Evolutionary conservation across 257 asterid genomes (phyloP), one percentile per base, ranked within the genome.

Genomic region (Dorcoceras hygrometricum): DNA sequence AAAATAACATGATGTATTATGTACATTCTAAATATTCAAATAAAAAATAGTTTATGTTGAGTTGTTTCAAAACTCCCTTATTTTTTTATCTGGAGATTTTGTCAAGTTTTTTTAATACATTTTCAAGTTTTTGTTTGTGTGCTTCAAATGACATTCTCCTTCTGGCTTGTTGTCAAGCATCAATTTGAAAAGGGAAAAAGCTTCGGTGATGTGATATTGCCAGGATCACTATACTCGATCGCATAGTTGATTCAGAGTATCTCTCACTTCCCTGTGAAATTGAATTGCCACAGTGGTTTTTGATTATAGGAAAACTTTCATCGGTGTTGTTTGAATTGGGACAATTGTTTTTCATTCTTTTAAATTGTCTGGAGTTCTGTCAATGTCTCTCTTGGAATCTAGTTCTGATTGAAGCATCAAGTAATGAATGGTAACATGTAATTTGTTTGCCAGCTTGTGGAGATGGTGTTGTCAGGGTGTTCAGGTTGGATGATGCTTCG

Each of bases 401-500:
- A 28, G 56, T 28, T 72, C 62, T 50, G 25, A 57, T 28, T 29
- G 20, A 46, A 48, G 61, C 27, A 20, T 50, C 54, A 53, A 48
- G 48, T 16, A 20, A 58, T 66, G 61, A 66, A 59, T 66, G 51
- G 69, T 51, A 57, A 11, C 50, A 23, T 61, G 57, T 55, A 24
- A 25, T 25, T 62, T 70, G 67, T 50, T 71, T 69, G 63, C 70
- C 95, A 90, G 99, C 96, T 73, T 94, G 98, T 64, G 94, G 86
- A 65, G 99, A 94, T 70, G 95, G 96, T 25, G 77, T 85, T 78
- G 80, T 90, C 71, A 82, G 99, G 90, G 83, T 93, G 72, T 93
- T 93, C 91, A 87, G 75, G 81, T 73, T 93, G 95, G 99, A 93
- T 66, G 98, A 94, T 72, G 98, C 82, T 53, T 69, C 93, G 62